Evolutionary conservation across 2,329 filamentous ascomycete species (phyloP).

Genomic region (Trichoderma citrinoviride): DNA sequence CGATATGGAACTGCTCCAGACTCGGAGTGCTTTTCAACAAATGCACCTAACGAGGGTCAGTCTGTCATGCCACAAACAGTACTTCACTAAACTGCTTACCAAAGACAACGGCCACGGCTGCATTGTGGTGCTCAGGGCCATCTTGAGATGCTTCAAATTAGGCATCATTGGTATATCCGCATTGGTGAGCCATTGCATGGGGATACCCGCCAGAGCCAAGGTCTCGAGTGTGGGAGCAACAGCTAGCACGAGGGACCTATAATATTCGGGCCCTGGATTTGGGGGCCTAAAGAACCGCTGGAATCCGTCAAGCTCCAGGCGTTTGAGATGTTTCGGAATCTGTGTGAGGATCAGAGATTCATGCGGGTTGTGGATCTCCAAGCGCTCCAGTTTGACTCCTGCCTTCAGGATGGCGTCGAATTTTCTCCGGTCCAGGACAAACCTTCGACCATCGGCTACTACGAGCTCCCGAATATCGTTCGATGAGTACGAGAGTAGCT

Average conservation of each 20-base stretch:
- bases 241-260: slow-evolving; percentile 24
- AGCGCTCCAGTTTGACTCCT: slow-evolving; percentile 24
- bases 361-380: slow-evolving; percentile 16
- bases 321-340: neutral
- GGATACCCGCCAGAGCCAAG: slow-evolving; percentile 28
- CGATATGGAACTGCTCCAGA: slow-evolving; percentile 7
- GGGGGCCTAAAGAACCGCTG: neutral
- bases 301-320: slow-evolving; percentile 28
- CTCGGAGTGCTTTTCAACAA: neutral
- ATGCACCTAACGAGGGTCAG: neutral
- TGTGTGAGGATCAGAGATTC: slow-evolving; percentile 25
- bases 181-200: slow-evolving; percentile 24
- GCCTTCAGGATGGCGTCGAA: slow-evolving; percentile 23
- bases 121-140: no score
- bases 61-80: slow-evolving; percentile 29
- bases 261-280: neutral
- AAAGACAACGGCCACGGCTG: neutral
- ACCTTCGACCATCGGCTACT: slow-evolving; percentile 11
- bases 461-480: slow-evolving; percentile 27
- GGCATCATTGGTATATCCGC: slow-evolving; percentile 28
- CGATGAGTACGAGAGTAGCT: slow-evolving; percentile 34
- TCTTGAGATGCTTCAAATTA: slow-evolving; percentile 30
- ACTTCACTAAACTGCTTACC: slow-evolving; percentile 32
- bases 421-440: slow-evolving; percentile 14
- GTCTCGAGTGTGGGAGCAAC: slow-evolving; percentile 28